Percentiles rank a stretch among this genome's conserved stretches.
phyloP scores from a whole-genome alignment of 345 rosid species.

The Sonneratia caseolaris region DNA sequence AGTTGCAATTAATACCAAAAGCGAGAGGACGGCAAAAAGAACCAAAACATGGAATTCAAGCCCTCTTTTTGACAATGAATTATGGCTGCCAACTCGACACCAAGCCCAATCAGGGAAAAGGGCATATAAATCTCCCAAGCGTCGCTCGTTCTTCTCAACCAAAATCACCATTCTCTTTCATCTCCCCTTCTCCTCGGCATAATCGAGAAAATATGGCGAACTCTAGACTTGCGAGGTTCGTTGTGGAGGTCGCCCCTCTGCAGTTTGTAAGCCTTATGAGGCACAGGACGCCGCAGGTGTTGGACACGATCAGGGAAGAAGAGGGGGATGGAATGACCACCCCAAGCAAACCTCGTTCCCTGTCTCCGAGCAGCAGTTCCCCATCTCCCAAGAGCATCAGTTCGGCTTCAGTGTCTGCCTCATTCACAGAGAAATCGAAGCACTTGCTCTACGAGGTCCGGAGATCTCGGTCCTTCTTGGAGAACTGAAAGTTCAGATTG shows the following conservation, averaged over 20 bases:
- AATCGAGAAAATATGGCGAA: slow-evolving; percentile 37
- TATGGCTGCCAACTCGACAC: not conserved
- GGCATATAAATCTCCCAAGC: not conserved
- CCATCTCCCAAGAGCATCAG: not conserved
- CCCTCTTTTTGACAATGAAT: not conserved
- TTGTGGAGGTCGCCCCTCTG: slow-evolving; percentile 79
- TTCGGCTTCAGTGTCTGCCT: not conserved
- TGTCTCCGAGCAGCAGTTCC: slow-evolving; percentile 23
- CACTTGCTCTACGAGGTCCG: slow-evolving; percentile 26
- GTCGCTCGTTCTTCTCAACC: not conserved
- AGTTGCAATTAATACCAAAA: not conserved
- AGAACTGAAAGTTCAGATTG: slow-evolving; percentile 10
- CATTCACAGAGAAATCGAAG: slow-evolving; percentile 15
- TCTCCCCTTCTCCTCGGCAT: not conserved
- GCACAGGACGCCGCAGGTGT: slow-evolving; percentile 44
- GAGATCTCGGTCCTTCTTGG: slow-evolving; percentile 20
- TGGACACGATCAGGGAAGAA: slow-evolving; percentile 80
- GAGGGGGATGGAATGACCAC: slow-evolving; percentile 35
- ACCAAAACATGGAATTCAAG: not conserved
- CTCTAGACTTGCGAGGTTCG: slow-evolving; percentile 48
- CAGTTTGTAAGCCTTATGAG: slow-evolving; percentile 54
- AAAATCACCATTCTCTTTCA: not conserved
- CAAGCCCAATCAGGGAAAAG: not conserved
- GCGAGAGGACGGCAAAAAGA: not conserved
- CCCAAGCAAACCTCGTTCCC: slow-evolving; percentile 16